phyloP scores from a whole-genome alignment of 2,329 filamentous ascomycete species.

The Cladosporium phlei region DNA sequence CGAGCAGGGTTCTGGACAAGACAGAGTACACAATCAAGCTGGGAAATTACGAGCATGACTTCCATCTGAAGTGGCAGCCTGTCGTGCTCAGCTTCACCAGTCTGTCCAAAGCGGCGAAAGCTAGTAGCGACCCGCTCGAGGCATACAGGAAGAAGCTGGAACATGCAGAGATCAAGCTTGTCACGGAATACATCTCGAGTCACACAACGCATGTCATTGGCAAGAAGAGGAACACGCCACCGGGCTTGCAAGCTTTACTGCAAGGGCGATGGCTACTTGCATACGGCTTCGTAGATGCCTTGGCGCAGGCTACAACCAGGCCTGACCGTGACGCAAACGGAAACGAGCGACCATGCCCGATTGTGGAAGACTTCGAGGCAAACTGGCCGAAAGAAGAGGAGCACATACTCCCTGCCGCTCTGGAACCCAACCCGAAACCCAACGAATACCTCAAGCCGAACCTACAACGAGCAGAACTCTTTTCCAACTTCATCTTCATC shows the following conservation, averaged over 20 bases:
- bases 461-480: conserved; percentile 61
- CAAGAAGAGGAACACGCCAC: conserved; percentile 83
- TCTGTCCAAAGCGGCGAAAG: conserved; percentile 52
- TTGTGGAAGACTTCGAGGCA: conserved; percentile 75
- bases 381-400: conserved; percentile 72
- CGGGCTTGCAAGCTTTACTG: conserved; percentile 79
- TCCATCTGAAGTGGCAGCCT: conserved; percentile 61
- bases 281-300: conserved; percentile 65
- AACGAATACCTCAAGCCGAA: conserved; percentile 68
- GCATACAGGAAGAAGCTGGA: conserved; percentile 64
- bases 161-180: conserved; percentile 81
- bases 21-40: conserved; percentile 59
- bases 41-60: conserved; percentile 60
- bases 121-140: conserved; percentile 52
- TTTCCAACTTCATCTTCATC: conserved; percentile 82
- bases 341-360: conserved; percentile 27
- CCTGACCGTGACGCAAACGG: conserved; percentile 19
- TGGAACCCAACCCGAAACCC: conserved; percentile 64
- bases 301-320: conserved; percentile 56
- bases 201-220: conserved; percentile 83
- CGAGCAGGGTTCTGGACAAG: conserved; percentile 52
- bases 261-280: conserved; percentile 75
- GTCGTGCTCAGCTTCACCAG: conserved; percentile 78
- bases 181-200: conserved; percentile 63
- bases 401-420: conserved; percentile 68